A percentile compares a stretch with the other conserved stretches of the same genome.
Conservation (phyloP, 345 rosid genomes). For the Clarkia xantiana region DNA sequence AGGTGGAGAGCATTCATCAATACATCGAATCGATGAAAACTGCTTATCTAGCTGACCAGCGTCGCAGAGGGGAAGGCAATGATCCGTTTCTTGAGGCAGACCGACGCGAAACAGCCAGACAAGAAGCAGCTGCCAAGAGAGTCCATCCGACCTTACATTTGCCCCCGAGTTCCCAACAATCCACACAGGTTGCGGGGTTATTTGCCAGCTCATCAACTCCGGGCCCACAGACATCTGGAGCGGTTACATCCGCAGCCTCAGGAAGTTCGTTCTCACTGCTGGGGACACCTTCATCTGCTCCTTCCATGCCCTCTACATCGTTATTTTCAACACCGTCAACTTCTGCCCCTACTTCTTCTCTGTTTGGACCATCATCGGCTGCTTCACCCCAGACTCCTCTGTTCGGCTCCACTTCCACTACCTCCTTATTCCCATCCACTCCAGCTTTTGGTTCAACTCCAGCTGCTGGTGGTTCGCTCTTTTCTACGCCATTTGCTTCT, state of each 20-base stretch:
- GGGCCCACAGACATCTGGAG: slow-evolving; percentile 37
- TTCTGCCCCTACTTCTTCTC: slow-evolving; percentile 45
- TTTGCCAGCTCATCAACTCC: slow-evolving; percentile 40
- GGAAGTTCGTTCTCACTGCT: slow-evolving; percentile 60
- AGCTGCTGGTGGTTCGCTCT: slow-evolving; percentile 38
- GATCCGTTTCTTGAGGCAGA: slow-evolving; percentile 97
- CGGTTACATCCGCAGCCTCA: slow-evolving; percentile 31
- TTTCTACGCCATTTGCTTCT: slow-evolving; percentile 52
- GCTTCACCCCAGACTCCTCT: slow-evolving; percentile 26
- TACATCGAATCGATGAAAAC: slow-evolving; percentile 80
- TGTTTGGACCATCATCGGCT: slow-evolving; percentile 33
- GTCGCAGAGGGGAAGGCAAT: slow-evolving; percentile 57
- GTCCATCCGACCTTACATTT: slow-evolving; percentile 92
- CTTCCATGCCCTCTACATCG: slow-evolving; percentile 32
- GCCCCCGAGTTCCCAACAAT: slow-evolving; percentile 56
- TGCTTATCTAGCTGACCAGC: slow-evolving; percentile 86
- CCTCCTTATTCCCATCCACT: slow-evolving; percentile 35
- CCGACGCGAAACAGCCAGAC: slow-evolving; percentile 84
- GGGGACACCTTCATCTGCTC: slow-evolving; percentile 47
- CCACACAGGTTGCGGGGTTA: slow-evolving; percentile 59
- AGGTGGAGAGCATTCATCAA: slow-evolving; percentile 92
- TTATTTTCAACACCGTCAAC: slow-evolving; percentile 57
- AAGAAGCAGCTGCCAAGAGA: slow-evolving; percentile 92
- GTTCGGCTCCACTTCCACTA: slow-evolving; percentile 44
- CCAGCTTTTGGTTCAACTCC: slow-evolving; percentile 38